A percentile compares a stretch with the other conserved stretches of the same genome.
Conservation (phyloP, 441 rosid species). For the Syzygium syzygioides region DNA sequence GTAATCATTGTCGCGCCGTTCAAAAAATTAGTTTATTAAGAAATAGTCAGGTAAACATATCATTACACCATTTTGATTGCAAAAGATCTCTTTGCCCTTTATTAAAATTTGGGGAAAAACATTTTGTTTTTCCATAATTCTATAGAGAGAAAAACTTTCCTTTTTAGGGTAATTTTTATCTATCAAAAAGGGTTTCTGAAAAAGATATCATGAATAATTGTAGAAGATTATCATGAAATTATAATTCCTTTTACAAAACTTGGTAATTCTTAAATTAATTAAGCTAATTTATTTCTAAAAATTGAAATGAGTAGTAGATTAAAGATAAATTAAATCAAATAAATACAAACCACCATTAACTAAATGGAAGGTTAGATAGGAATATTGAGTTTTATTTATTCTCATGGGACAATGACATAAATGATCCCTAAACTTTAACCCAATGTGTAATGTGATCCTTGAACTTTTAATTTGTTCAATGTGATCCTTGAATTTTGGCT, state of each 20-base stretch:
- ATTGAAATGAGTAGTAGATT: too few relatives aligned
- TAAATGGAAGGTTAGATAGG: neutral
- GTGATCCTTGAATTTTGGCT: too few relatives aligned
- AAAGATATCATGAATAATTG: too few relatives aligned
- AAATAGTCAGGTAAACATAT: neutral
- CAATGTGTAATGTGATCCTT: too few relatives aligned
- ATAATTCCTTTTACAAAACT: too few relatives aligned
- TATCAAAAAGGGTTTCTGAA: neutral
- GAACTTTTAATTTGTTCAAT: too few relatives aligned
- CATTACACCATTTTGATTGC: neutral
- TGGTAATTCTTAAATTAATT: too few relatives aligned
- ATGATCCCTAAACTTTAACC: too few relatives aligned
- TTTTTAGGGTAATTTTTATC: neutral
- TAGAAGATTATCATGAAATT: too few relatives aligned
- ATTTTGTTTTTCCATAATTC: neutral
- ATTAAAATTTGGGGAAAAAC: neutral
- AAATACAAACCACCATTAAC: neutral
- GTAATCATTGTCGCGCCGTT: neutral
- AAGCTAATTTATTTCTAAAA: too few relatives aligned
- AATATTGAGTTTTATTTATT: neutral
- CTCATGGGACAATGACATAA: too few relatives aligned
- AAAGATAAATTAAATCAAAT: neutral
- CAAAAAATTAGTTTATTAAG: neutral
- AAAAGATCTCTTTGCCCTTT: neutral
- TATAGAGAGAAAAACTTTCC: neutral